Base-by-base conservation (phyloP, 768 basidiomycete genomes). In the Pleurotus sapidus region DNA sequence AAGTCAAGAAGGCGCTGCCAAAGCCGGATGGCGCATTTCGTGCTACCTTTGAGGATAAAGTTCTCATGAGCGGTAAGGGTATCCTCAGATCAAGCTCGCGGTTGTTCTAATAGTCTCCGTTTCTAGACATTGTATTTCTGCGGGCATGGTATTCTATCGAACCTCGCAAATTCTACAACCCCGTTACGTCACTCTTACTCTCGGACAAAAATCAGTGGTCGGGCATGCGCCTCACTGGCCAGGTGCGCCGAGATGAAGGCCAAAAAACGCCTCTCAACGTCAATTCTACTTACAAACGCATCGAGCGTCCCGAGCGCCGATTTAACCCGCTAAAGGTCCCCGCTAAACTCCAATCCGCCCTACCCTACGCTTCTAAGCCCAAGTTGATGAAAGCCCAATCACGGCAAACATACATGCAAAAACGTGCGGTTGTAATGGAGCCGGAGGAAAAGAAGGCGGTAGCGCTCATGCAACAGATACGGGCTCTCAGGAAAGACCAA, bases 41-140 rank as follows among this genome's bases (percentile, higher is more conserved):
- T 61, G 97, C 96, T 2, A 95, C 95, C 11, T 99, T 98, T 70
- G 97, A 99, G 72, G 97, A 99, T 71, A 98, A 98, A 77, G 79
- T 98, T 6, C 79, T 98, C 60, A 93, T 88, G 87, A 94, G 94
- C 63, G 95, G 95, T 95, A 70, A 57, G 90, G 81, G 0, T 9
- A 34, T 34, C 37, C 30, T 56, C 15, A 56, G 58, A 37, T 34
- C 17, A 6, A 56, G 56, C 12, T 49, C 18, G 23, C n/a, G 20
- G 49, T 43, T 40, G 5, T 24, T 51, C 39, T 14, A 55, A 55
- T 17, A 53, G 23, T 57, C 17, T 43, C 49, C 17, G n/a, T 18
- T 47, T 46, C 42, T 56, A 95, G 97, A 98, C 66, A 88, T 98
- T 56, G 81, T 98, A 57, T 98, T 99, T 78, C 77, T 99, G 7